Conservation (phyloP, 495 filamentous ascomycete genomes). For the Podospora tetraspora region DNA sequence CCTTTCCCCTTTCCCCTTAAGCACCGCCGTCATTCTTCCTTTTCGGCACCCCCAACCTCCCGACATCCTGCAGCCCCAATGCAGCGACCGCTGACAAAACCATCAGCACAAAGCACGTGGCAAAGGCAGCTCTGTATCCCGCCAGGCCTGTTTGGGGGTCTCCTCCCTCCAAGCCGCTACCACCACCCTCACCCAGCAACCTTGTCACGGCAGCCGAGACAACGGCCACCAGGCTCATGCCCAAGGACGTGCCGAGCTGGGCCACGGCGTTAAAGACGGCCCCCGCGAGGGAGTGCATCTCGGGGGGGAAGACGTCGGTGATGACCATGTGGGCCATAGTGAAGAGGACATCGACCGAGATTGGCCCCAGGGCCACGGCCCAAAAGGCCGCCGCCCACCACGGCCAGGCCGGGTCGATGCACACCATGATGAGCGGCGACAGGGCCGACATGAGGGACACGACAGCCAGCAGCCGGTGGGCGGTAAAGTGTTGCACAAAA, state of each 20-base stretch:
- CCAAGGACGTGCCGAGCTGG: slow-evolving; percentile 57
- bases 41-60: neutral
- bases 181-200: no score
- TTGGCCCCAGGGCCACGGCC: no score
- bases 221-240: slow-evolving; percentile 51
- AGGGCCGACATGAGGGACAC: no score
- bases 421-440: no score
- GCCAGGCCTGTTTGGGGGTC: slow-evolving; percentile 30
- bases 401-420: no score
- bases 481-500: no score
- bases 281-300: slow-evolving; percentile 57
- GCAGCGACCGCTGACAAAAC: slow-evolving; percentile 6
- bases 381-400: no score
- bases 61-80: neutral
- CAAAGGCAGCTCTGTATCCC: slow-evolving; percentile 58
- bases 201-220: slow-evolving; percentile 49
- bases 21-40: neutral
- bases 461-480: no score
- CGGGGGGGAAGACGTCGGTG: slow-evolving; percentile 27
- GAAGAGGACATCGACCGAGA: no score
- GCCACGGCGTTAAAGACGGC: slow-evolving; percentile 61
- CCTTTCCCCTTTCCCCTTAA: neutral
- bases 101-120: slow-evolving; percentile 49
- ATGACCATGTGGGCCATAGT: no score
- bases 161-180: no score